Base-by-base conservation (phyloP, 352 stramenopile genomes). In the Pythium chondricola region DNA sequence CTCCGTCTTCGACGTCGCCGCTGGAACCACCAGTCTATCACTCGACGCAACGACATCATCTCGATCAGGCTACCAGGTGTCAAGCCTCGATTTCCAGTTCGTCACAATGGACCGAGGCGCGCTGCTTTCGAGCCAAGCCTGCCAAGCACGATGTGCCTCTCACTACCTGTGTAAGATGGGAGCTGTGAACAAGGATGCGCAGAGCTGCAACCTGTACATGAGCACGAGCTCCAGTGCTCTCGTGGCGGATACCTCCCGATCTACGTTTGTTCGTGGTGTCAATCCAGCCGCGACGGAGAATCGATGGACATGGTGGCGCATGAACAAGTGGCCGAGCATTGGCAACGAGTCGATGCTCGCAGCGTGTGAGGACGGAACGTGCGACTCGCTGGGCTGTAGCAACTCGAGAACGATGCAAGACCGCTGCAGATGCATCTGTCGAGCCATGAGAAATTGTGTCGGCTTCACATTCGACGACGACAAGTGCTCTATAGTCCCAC, bases 181-280 rank as follows among this genome's bases (percentile, higher is more conserved):
- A 3, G 37, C 77, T 6, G 52, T 71, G 33, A 71, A 65, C 26
- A 69, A 25, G 30, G 41, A 20, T 6, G 52, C 63, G 1, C 68
- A 53, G 18, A 55, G 64, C 8, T 85, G 73, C 44, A 74, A 51
- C 18, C 30, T 85, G 8, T 83, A 63, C 18, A 83, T 81, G 70
- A 42, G 55, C 39, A 42, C 25, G 21, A 78, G 69, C 30, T 36
- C 38, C 13, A 60, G 49, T 7, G 45, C 42, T 3, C 26, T 69
- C 16, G 21, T 40, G 3, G 37, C 33, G 25, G 73, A 85, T 55
- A 42, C 54, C 9, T 67, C 13, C 26, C 51, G 47, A 9, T n/a
- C 40, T 0, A 42, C 56, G 7, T 72, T 70, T 24, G 46, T 70
- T 30, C 61, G 66, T 27, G 43, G 41, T n/a, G 6, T 43, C 18